These are phyloP conservation scores for Salix koriyanagi DNA, from an alignment of 345 rosid species.

Conservation along the genomic window DNA sequence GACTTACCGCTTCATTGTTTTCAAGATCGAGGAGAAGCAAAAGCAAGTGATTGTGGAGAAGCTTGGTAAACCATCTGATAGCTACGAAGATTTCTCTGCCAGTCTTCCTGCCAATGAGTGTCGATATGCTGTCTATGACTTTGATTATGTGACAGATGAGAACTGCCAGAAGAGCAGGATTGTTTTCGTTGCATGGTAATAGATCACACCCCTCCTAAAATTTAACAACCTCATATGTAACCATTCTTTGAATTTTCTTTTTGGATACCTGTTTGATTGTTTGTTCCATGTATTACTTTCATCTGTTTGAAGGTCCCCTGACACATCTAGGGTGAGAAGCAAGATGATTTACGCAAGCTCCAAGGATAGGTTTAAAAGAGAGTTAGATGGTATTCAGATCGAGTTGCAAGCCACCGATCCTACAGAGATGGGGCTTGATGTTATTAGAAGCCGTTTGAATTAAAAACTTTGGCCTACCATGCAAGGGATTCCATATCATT, in stretches of 20 bases:
- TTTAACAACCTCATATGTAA: background rate
- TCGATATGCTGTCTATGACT: constrained; percentile 68
- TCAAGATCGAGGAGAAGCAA: constrained; percentile 60
- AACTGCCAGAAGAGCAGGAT: constrained; percentile 70
- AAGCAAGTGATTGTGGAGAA: constrained; percentile 67
- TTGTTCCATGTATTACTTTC: background rate
- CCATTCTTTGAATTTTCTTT: background rate
- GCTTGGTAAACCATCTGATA: constrained; percentile 53
- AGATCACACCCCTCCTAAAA: background rate
- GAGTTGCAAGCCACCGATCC: constrained; percentile 75
- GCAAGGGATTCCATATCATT: constrained; percentile 16
- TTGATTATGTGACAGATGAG: constrained; percentile 57
- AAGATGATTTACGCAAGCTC: constrained; percentile 77
- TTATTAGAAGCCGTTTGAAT: constrained; percentile 53
- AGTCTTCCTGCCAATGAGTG: constrained; percentile 65
- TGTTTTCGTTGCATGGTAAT: constrained; percentile 61
- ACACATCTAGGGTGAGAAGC: constrained; percentile 54
- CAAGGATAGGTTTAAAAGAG: constrained; percentile 64
- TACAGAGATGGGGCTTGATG: constrained; percentile 65
- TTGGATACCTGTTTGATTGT: background rate
- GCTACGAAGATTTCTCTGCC: constrained; percentile 52
- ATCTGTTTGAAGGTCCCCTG: constrained; percentile 50
- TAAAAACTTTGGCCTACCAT: constrained; percentile 22
- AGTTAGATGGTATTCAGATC: constrained; percentile 59
- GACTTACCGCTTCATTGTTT: constrained; percentile 58